Evolutionary conservation across 495 filamentous ascomycete genomes (phyloP).

Genomic region (Copromyces sp.): DNA sequence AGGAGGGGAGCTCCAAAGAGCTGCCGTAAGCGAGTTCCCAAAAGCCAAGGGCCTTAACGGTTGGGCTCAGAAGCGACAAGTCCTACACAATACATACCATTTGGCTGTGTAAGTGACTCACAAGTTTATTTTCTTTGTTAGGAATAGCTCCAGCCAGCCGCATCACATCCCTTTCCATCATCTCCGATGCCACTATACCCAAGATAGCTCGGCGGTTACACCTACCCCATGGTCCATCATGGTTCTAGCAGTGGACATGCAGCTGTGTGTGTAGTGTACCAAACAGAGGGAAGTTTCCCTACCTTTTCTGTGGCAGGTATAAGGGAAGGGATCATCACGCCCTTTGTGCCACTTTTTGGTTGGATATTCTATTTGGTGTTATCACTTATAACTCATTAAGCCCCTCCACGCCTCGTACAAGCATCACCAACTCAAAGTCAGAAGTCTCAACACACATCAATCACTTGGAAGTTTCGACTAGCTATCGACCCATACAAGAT

Average conservation of each 20-base stretch:
- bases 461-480: neutral
- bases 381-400: neutral
- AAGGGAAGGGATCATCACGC: neutral
- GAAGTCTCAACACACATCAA: neutral
- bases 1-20: neutral
- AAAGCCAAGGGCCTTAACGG: neutral
- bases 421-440: neutral
- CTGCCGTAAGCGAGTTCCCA: neutral
- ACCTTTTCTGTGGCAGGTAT: neutral
- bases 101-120: neutral
- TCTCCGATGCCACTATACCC: neutral
- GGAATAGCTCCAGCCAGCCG: neutral
- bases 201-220: neutral
- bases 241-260: neutral
- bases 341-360: neutral
- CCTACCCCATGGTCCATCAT: neutral
- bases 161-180: neutral
- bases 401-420: neutral
- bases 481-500: neutral
- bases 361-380: neutral
- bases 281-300: neutral
- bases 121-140: neutral
- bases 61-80: neutral
- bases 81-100: neutral
- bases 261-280: neutral